Evolutionary conservation across 176 grass and related monocot species (phyloP), one percentile per base, ranked within the genome.

Genomic region (Otatea glauca): DNA sequence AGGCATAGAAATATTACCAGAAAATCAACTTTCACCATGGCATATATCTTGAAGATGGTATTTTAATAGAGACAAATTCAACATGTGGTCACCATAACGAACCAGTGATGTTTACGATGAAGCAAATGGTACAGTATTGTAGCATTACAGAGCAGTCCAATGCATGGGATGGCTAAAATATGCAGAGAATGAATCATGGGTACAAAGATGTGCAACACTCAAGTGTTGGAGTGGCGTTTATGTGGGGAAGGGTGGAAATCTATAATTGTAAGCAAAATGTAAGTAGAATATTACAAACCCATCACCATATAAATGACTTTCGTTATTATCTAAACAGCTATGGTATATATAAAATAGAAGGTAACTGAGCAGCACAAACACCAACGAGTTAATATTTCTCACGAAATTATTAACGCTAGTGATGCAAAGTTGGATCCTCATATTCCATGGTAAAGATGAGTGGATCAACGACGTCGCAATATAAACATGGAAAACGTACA

Each of bases 1-100:
- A 50, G 38, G 32, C n/a, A 58, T 29, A 81, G 1, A 81, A 58
- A 77, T 27, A 71, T 41, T 50, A 80, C 18, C 11, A 63, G 34
- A 10, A n/a, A 67, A 56, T n/a, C 5, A 79, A 42, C 7, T 41
- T 84, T 63, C 18, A 1, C n/a, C 70, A 76, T 69, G 16, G 17
- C 2, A 32, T 5, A 70, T 34, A 60, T 27, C 76, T 76, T 59
- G 9, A 41, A 76, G 3, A 65, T 44, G 11, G 68, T 41, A 9
- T n/a, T 18, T 61, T 35, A 58, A 56, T 38, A 66, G 5, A 7
- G 65, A 48, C 6, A 24, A 62, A 78, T 77, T 76, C 55, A 70
- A 35, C 25, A 37, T 16, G 18, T 48, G 74, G 58, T 72, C 77
- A 45, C 7, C 38, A 72, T 25, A 65, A 70, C 18, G 32, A 49